These are phyloP conservation scores for Lactarius deliciosus DNA, from an alignment of 768 basidiomycete species.

Conservation along the genomic window DNA sequence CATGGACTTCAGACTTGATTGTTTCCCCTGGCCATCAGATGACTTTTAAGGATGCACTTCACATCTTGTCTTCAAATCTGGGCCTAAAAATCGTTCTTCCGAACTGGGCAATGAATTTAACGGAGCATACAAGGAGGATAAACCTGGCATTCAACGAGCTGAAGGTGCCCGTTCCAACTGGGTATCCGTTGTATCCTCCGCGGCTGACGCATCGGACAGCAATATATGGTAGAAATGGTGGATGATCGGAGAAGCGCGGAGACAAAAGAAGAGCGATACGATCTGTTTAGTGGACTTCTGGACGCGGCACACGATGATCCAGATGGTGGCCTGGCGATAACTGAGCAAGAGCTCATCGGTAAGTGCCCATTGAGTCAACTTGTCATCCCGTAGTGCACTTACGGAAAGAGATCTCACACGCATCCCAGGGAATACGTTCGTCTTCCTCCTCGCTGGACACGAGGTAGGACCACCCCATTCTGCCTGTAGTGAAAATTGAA, in stretches of 20 bases:
- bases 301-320: conserved; percentile 27
- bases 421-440: conserved; percentile 34
- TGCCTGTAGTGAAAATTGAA: not conserved
- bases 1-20: conserved; percentile 47
- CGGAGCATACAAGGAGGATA: conserved; percentile 36
- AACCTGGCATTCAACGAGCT: conserved; percentile 46
- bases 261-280: conserved; percentile 29
- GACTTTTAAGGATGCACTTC: conserved; percentile 51
- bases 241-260: conserved; percentile 21
- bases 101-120: conserved; percentile 41
- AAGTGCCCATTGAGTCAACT: not conserved
- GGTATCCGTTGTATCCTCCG: not conserved
- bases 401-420: not conserved
- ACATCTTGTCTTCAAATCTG: conserved; percentile 42
- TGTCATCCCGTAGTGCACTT: not conserved
- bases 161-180: conserved; percentile 34
- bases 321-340: conserved; percentile 23
- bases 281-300: conserved; percentile 34
- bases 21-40: conserved; percentile 46
- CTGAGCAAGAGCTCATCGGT: conserved; percentile 32
- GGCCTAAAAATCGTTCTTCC: conserved; percentile 43
- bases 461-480: conserved; percentile 29
- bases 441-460: conserved; percentile 40
- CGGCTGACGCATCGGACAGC: conserved; percentile 9
- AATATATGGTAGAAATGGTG: conserved; percentile 36